Conservation (phyloP, 805 yeast species). For the Saturnispora besseyi region DNA sequence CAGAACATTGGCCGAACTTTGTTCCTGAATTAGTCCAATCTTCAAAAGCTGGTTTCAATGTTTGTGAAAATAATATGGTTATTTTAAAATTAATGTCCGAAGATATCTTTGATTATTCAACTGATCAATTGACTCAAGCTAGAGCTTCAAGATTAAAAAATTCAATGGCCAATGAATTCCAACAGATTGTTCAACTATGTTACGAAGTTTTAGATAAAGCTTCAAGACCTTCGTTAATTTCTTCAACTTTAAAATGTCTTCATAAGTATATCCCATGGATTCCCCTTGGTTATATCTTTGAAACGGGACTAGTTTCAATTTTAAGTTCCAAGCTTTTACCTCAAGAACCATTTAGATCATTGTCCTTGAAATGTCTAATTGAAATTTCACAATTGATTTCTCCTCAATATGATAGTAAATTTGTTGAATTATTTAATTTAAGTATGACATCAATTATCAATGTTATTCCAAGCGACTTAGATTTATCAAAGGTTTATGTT, state of each 20-base stretch:
- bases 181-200: conserved; percentile 88
- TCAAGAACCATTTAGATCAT: conserved; percentile 71
- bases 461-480: conserved; percentile 65
- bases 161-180: conserved; percentile 83
- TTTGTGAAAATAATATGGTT: conserved; percentile 96
- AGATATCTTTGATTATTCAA: conserved; percentile 93
- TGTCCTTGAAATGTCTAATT: conserved; percentile 84
- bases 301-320: conserved; percentile 67
- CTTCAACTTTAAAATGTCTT: conserved; percentile 75
- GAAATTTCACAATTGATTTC: conserved; percentile 71
- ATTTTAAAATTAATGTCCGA: conserved; percentile 83
- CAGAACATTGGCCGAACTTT: conserved; percentile 95
- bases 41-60: conserved; percentile 77
- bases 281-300: conserved; percentile 82
- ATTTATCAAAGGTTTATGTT: conserved; percentile 62
- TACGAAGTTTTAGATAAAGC: conserved; percentile 89
- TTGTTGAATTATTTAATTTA: conserved; percentile 59
- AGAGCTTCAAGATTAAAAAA: conserved; percentile 75
- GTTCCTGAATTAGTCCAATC: conserved; percentile 87
- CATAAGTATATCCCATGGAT: conserved; percentile 90
- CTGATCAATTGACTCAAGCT: conserved; percentile 94
- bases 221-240: conserved; percentile 70
- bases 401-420: conserved; percentile 46
- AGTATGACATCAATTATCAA: conserved; percentile 60
- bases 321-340: conserved; percentile 69